Evolutionary conservation across 176 grass and related monocot species (phyloP), one percentile per base, ranked within the genome.

Genomic region (Phoenix roebelenii): DNA sequence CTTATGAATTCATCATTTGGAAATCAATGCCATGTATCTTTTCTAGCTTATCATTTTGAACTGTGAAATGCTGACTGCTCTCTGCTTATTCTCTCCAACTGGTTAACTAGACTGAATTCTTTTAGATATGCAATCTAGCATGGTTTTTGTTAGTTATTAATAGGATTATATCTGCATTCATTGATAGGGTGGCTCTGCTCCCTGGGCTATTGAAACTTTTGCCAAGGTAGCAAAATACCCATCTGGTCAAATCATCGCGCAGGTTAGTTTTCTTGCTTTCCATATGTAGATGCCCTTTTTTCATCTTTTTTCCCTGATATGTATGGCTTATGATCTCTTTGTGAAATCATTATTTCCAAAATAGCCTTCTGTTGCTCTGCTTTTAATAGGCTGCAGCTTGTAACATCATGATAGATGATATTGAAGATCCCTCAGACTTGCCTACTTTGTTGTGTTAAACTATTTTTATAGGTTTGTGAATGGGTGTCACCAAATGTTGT

Each of bases 171-270:
- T 70, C 18, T 58, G 56, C 63, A 5, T 52, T 9, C 52, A 44
- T 24, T 23, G 50, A 55, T 72, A 85, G 74, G 81, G 83, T 75
- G 93, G 93, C 70, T 88, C 93, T 4, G 76, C 83, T 30, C 63
- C 73, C 20, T 98, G 87, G 84, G 87, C 87, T 25, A 64, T 98
- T 70, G 93, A 98, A 67, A 92, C 60, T 59, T 98, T 80, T 83
- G 93, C 87, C 57, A 65, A 85, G 55, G 93, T 83, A 22, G 79
- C 87, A 15, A 98, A 98, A 73, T 83, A 98, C 54, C 93, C 93
- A 72, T 91, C 87, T 76, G 84, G 75, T 64, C 73, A 85, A 76
- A 82, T 98, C 65, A 80, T 83, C 78, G 83, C 84, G 81, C 87
- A 98, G 87, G 93, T 98, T 71, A 57, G 35, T 53, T 20, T 72